These are phyloP conservation scores for Conringia planisiliqua DNA, from an alignment of 345 rosid genomes.

Conservation along the genomic window DNA sequence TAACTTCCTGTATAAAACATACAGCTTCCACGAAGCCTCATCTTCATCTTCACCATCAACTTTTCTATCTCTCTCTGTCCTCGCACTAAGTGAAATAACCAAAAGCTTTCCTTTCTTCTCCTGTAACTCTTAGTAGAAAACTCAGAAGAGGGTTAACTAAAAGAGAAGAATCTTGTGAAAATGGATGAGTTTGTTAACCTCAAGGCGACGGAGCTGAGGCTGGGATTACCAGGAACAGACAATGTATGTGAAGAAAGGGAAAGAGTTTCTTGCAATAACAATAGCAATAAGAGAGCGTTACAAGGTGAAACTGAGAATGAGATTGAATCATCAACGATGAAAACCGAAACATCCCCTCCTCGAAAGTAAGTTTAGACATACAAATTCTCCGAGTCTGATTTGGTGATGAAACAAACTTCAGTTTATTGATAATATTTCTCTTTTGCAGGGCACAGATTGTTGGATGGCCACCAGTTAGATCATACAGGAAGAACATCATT, in stretches of 20 bases:
- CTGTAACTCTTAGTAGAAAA: neutral
- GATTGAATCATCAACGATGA: constrained; percentile 6
- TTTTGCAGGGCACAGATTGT: constrained; percentile 65
- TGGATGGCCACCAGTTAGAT: constrained; percentile 92
- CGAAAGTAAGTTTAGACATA: constrained; percentile 14
- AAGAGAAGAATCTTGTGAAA: neutral
- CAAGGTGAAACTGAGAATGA: constrained; percentile 15
- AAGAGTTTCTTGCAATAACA: constrained; percentile 34
- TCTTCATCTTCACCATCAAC: constrained; percentile 14
- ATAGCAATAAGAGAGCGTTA: constrained; percentile 55
- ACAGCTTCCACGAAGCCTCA: constrained; percentile 11
- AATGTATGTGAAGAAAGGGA: constrained; percentile 35
- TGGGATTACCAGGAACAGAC: constrained; percentile 71
- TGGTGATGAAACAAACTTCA: neutral
- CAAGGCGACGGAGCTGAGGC: constrained; percentile 71
- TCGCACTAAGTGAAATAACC: neutral
- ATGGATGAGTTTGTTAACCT: constrained; percentile 45
- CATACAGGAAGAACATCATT: constrained; percentile 67
- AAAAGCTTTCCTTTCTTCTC: neutral
- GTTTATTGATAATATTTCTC: neutral
- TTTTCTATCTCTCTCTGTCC: neutral
- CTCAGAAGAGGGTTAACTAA: neutral
- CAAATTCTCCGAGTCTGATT: neutral
- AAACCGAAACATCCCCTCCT: constrained; percentile 13
- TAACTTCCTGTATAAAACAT: constrained; percentile 13